These are phyloP conservation scores for Besnoitia besnoiti DNA, from an alignment of 169 alveolate species.

Conservation along the genomic window DNA sequence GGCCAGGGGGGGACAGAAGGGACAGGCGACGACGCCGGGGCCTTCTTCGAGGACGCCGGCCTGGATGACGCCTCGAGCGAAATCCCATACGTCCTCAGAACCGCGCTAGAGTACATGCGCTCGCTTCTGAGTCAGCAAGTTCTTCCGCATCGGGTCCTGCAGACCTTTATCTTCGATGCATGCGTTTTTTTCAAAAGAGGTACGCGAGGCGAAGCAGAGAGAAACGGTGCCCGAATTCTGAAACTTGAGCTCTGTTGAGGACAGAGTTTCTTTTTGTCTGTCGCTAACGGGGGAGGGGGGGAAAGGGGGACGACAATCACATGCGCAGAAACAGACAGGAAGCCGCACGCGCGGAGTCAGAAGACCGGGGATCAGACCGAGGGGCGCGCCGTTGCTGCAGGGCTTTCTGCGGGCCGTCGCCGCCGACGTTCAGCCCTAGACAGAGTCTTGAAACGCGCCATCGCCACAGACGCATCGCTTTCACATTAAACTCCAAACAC, in stretches of 20 bases:
- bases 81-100: slow-evolving; percentile 58
- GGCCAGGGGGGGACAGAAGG: background rate
- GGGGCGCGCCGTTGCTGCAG: background rate
- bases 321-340: background rate
- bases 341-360: slow-evolving; percentile 26
- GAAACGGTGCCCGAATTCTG: too few relatives aligned
- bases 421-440: slow-evolving; percentile 50
- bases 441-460: too few relatives aligned
- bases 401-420: slow-evolving; percentile 10
- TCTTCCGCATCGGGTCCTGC: slow-evolving; percentile 73
- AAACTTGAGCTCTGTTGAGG: too few relatives aligned
- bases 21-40: background rate
- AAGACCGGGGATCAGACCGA: background rate
- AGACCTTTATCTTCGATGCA: slow-evolving; percentile 72
- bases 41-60: background rate
- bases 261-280: too few relatives aligned
- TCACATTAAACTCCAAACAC: too few relatives aligned
- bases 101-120: slow-evolving; percentile 65
- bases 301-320: background rate
- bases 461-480: too few relatives aligned
- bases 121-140: slow-evolving; percentile 69
- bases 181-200: slow-evolving; percentile 70
- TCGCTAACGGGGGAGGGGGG: background rate
- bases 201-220: background rate
- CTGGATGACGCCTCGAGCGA: background rate